phyloP scores from a whole-genome alignment of 225 moss, liverwort and hornwort genomes.

The Pseudoscleropodium purum region DNA sequence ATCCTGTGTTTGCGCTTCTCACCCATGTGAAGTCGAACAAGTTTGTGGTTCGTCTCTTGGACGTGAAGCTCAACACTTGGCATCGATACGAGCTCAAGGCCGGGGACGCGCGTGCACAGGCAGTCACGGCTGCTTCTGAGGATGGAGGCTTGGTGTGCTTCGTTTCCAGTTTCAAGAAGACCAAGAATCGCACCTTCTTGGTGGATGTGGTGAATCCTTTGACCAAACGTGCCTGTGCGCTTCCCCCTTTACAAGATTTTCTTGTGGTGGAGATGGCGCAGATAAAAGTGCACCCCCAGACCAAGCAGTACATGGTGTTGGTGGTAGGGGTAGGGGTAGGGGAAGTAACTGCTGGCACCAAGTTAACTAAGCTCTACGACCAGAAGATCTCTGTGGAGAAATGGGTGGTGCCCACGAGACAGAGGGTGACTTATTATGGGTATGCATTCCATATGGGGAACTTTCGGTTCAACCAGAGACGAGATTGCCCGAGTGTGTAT shows the following conservation, averaged over 20 bases:
- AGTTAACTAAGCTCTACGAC: background rate
- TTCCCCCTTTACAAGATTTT: background rate
- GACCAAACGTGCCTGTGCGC: background rate
- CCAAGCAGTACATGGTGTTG: background rate
- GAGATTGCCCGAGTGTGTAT: background rate
- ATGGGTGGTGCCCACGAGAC: background rate
- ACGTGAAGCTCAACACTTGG: background rate
- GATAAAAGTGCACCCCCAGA: background rate
- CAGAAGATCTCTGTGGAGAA: background rate
- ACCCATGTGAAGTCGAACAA: background rate
- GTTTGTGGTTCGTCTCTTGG: slow-evolving; percentile 1
- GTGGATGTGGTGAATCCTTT: slow-evolving; percentile 10
- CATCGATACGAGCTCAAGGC: background rate
- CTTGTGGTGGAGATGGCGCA: background rate
- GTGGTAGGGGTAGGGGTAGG: slow-evolving; percentile 9
- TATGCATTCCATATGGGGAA: background rate
- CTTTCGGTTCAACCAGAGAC: background rate
- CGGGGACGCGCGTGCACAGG: background rate
- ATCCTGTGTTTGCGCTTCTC: background rate
- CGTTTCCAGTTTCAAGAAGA: background rate
- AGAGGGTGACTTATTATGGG: background rate
- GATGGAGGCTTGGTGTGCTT: slow-evolving; percentile 14
- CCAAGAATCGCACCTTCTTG: background rate
- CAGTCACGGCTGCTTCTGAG: background rate
- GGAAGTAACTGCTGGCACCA: background rate